A percentile compares a stretch with the other conserved stretches of the same genome.
Conservation (phyloP, 768 basidiomycete genomes). For the Rhodocollybia butyracea region DNA sequence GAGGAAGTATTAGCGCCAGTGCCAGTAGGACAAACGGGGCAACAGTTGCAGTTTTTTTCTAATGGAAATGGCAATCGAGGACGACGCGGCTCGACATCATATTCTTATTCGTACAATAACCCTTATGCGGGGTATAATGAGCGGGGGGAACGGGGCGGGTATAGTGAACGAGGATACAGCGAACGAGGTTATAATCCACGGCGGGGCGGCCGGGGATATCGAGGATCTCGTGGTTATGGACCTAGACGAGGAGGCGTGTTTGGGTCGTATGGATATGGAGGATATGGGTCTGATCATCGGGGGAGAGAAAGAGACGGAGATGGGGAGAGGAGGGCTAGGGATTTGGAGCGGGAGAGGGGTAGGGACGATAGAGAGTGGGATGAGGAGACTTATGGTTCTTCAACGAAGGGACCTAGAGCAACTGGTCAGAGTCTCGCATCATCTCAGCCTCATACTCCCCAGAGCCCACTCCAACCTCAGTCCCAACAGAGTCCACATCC, state of each 20-base stretch:
- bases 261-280: slow-evolving; percentile 30
- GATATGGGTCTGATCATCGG: no score
- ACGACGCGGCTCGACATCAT: slow-evolving; percentile 14
- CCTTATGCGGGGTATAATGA: slow-evolving; percentile 6
- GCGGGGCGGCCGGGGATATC: slow-evolving; percentile 16
- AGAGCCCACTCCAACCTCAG: no score
- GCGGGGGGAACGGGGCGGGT: no score
- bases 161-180: slow-evolving; percentile 7
- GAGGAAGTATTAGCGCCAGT: no score
- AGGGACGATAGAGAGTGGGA: slow-evolving; percentile 26
- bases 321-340: no score
- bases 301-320: no score
- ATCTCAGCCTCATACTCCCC: slow-evolving; percentile 22
- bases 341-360: no score
- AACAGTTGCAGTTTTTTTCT: slow-evolving; percentile 20
- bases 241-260: slow-evolving; percentile 15
- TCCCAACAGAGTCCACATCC: no score
- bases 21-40: slow-evolving; percentile 31
- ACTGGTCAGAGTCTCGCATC: slow-evolving; percentile 9
- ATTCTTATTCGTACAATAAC: slow-evolving; percentile 3
- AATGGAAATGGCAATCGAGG: slow-evolving; percentile 20
- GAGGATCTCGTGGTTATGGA: slow-evolving; percentile 22
- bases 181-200: slow-evolving; percentile 3
- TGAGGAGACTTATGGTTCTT: slow-evolving; percentile 9
- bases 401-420: slow-evolving; percentile 1